A percentile compares a stretch with the other conserved stretches of the same genome.
These are phyloP conservation scores for Leccinum boreale DNA, from an alignment of 768 basidiomycete species.

Conservation along the genomic window DNA sequence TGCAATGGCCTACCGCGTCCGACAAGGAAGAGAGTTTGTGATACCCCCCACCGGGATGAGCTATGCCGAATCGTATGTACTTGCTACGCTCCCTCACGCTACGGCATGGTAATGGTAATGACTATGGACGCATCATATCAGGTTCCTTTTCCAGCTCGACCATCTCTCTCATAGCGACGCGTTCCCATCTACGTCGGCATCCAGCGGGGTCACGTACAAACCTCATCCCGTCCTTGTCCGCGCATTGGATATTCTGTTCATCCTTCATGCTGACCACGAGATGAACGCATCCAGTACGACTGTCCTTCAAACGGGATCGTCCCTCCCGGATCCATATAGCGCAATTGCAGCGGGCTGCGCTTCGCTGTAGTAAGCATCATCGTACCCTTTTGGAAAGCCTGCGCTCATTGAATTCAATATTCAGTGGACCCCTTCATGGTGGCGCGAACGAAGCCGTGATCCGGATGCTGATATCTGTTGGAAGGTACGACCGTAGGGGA, in stretches of 20 bases:
- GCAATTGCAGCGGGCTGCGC: constrained; percentile 88
- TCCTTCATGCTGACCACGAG: constrained; percentile 89
- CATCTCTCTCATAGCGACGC: constrained; percentile 47
- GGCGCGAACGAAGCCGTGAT: constrained; percentile 95
- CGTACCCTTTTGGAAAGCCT: not conserved
- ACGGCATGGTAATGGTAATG: not conserved
- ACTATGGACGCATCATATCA: constrained; percentile 21
- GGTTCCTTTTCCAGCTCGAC: constrained; percentile 91
- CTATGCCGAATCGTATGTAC: constrained; percentile 72
- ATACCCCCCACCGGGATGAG: constrained; percentile 77
- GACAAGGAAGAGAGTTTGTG: constrained; percentile 88
- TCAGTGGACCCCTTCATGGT: constrained; percentile 42
- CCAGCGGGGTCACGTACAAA: constrained; percentile 55
- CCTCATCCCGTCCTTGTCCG: constrained; percentile 86
- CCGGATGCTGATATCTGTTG: constrained; percentile 88
- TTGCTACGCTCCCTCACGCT: not conserved
- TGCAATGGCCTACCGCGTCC: constrained; percentile 93
- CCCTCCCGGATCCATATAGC: constrained; percentile 87
- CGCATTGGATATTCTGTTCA: constrained; percentile 83
- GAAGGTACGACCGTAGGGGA: constrained; percentile 48
- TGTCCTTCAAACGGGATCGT: constrained; percentile 84
- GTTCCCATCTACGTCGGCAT: constrained; percentile 30
- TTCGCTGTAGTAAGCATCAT: constrained; percentile 67
- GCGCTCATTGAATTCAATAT: not conserved
- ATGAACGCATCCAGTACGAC: constrained; percentile 85